Conservation (phyloP, 2,329 filamentous ascomycete genomes). For the Pseudocercospora ulei region DNA sequence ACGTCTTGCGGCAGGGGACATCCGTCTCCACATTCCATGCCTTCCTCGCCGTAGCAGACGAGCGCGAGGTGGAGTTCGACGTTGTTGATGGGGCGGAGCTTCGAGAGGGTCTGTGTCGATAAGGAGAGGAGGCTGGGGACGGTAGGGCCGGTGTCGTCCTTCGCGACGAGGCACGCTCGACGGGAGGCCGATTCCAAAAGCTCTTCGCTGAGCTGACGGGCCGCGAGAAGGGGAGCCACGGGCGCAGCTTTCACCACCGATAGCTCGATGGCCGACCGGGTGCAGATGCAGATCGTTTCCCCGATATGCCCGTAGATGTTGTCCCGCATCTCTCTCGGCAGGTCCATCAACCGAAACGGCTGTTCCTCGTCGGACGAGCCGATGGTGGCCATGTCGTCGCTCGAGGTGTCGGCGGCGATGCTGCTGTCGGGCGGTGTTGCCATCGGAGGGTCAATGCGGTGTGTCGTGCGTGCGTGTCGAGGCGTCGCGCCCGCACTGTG, state of each 20-base stretch:
- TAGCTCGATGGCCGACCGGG: neutral
- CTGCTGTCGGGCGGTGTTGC: neutral
- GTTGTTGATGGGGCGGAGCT: too few relatives aligned
- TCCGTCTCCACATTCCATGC: too few relatives aligned
- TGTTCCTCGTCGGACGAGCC: neutral
- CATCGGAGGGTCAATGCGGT: too few relatives aligned
- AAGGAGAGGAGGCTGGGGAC: too few relatives aligned
- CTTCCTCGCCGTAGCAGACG: too few relatives aligned
- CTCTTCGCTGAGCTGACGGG: neutral
- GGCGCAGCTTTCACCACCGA: neutral
- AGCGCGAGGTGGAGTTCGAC: too few relatives aligned
- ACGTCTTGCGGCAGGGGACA: too few relatives aligned
- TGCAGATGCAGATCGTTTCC: neutral
- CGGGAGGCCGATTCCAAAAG: neutral
- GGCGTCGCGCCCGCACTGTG: too few relatives aligned
- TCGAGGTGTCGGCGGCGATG: neutral
- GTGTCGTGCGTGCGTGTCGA: too few relatives aligned
- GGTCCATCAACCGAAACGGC: neutral
- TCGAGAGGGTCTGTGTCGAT: too few relatives aligned
- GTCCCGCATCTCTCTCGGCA: conserved; percentile 1
- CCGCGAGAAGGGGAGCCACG: neutral
- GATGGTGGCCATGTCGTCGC: neutral
- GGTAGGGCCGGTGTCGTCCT: too few relatives aligned
- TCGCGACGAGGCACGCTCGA: neutral
- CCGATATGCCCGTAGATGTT: neutral